phyloP scores from a whole-genome alignment of 306 rosid species.

The Heteromeles arbutifolia region DNA sequence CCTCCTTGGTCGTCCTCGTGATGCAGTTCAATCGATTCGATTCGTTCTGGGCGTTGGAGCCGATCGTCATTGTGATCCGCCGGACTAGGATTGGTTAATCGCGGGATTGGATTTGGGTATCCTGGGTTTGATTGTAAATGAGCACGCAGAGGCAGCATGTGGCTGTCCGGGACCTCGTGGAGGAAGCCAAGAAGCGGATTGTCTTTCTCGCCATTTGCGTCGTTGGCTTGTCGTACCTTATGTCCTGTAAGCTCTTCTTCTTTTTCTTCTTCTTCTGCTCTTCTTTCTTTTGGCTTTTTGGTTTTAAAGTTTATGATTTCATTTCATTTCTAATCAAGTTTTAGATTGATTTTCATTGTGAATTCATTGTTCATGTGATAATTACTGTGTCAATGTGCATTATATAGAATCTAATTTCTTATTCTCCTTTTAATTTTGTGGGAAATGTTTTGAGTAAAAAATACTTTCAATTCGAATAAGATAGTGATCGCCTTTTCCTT shows the following conservation, averaged over 20 bases:
- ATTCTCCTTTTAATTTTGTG: background rate
- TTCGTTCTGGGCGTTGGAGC: slow-evolving; percentile 4
- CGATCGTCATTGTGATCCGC: background rate
- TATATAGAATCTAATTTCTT: background rate
- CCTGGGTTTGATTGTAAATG: slow-evolving; percentile 27
- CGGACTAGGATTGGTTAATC: background rate
- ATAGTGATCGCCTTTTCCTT: background rate
- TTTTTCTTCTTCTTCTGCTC: background rate
- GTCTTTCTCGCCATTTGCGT: slow-evolving; percentile 68
- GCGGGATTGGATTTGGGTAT: slow-evolving; percentile 17
- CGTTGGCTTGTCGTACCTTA: slow-evolving; percentile 85
- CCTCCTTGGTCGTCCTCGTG: background rate
- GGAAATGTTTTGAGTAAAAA: background rate
- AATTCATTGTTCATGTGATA: background rate
- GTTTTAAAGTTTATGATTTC: background rate
- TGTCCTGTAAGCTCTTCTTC: slow-evolving; percentile 63
- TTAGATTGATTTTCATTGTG: background rate
- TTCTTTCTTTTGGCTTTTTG: background rate
- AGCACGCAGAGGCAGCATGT: slow-evolving; percentile 57
- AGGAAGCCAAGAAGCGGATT: slow-evolving; percentile 92
- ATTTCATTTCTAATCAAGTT: background rate
- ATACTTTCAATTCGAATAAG: background rate
- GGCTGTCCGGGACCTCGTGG: slow-evolving; percentile 74
- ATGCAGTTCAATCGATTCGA: slow-evolving; percentile 9
- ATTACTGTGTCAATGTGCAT: background rate